Percentiles rank a stretch among this genome's conserved stretches.
phyloP scores from a whole-genome alignment of 306 rosid genomes.

The Psophocarpus tetragonolobus region DNA sequence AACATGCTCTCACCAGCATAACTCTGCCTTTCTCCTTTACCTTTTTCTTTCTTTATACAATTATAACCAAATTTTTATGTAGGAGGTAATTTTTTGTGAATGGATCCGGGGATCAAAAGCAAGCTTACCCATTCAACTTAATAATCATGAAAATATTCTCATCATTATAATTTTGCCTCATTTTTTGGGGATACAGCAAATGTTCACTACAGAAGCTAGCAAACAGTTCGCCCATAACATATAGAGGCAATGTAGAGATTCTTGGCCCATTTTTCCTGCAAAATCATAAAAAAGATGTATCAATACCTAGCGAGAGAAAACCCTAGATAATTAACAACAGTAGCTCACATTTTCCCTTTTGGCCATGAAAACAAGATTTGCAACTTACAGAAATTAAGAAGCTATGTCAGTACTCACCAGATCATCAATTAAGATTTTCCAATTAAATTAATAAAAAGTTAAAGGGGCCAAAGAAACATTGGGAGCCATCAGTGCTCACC shows the following conservation, averaged over 20 bases:
- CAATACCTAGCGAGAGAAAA: neutral
- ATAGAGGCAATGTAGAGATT: conserved; percentile 93
- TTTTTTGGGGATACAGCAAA: conserved; percentile 38
- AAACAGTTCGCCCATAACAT: conserved; percentile 89
- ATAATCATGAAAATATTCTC: conserved; percentile 24
- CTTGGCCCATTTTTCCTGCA: conserved; percentile 93
- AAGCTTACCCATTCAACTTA: conserved; percentile 39
- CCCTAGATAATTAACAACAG: neutral
- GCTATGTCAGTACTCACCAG: neutral
- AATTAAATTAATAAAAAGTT: neutral
- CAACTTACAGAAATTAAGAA: neutral
- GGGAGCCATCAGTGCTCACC: neutral
- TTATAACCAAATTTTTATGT: conserved; percentile 27
- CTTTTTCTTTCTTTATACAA: conserved; percentile 35
- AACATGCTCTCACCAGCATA: conserved; percentile 38
- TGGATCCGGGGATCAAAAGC: conserved; percentile 25
- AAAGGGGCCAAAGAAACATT: neutral
- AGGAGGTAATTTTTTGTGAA: conserved; percentile 28
- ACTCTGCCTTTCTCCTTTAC: conserved; percentile 32
- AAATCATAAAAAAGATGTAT: conserved; percentile 19
- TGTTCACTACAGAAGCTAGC: conserved; percentile 57
- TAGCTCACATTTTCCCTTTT: neutral
- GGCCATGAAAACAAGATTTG: neutral
- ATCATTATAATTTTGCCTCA: conserved; percentile 34
- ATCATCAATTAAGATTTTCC: neutral